These are phyloP conservation scores for Petunia axillaris DNA, from an alignment of 257 asterid genomes.

Conservation along the genomic window DNA sequence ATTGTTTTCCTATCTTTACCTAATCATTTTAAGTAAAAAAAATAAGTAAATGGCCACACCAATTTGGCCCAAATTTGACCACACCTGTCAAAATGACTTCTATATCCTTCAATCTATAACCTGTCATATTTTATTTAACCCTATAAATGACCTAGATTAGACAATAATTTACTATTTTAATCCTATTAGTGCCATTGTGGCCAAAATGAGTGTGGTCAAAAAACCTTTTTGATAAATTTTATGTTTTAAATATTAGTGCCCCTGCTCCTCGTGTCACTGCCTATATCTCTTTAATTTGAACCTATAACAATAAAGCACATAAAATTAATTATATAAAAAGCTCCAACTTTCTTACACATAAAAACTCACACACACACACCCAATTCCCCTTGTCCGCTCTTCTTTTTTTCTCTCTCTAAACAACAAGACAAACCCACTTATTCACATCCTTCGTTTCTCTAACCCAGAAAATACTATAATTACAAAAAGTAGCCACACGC, in stretches of 20 bases:
- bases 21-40: no score
- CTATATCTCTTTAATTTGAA: background rate
- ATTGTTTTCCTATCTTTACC: background rate
- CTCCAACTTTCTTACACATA: constrained; percentile 14
- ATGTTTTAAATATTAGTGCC: constrained; percentile 16
- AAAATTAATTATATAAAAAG: constrained; percentile 13
- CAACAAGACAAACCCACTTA: background rate
- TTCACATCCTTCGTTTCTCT: constrained; percentile 2
- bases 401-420: constrained; percentile 7
- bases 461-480: background rate
- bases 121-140: no score
- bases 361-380: background rate
- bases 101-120: no score
- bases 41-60: no score
- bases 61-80: no score
- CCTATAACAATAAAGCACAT: constrained; percentile 22
- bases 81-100: no score
- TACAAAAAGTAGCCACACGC: background rate
- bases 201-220: no score
- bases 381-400: background rate
- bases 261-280: background rate
- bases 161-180: no score
- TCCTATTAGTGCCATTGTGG: no score
- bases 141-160: no score
- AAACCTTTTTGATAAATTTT: no score